phyloP scores from a whole-genome alignment of 768 basidiomycete genomes.

The Paxillus involutus region DNA sequence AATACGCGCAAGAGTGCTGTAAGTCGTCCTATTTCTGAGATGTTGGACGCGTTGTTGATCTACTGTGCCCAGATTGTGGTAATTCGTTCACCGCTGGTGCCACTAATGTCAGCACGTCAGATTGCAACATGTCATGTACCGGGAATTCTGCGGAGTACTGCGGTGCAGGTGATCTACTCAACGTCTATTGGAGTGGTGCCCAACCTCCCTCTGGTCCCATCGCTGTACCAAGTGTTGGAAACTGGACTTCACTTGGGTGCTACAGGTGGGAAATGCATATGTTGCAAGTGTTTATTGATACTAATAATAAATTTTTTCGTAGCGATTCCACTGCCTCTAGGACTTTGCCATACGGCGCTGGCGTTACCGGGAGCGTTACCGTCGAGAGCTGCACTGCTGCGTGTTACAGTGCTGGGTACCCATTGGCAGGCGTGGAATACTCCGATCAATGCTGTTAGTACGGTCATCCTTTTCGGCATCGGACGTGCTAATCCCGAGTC shows the following conservation, averaged over 20 bases:
- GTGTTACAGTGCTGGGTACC: conserved; percentile 42
- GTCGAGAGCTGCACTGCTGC: conserved; percentile 50
- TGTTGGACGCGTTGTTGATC: not conserved
- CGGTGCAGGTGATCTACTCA: conserved; percentile 58
- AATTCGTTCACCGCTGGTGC: conserved; percentile 49
- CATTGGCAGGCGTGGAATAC: conserved; percentile 46
- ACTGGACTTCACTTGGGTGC: conserved; percentile 75
- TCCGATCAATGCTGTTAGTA: conserved; percentile 50
- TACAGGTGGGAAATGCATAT: conserved; percentile 48
- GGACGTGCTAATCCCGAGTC: conserved; percentile 43
- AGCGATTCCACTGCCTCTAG: conserved; percentile 37
- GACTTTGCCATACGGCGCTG: conserved; percentile 29
- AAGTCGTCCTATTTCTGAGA: conserved; percentile 20
- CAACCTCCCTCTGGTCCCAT: conserved; percentile 54
- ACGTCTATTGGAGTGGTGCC: conserved; percentile 63
- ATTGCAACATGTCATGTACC: conserved; percentile 63
- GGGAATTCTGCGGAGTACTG: conserved; percentile 59
- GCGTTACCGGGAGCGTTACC: conserved; percentile 44
- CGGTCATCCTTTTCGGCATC: not conserved
- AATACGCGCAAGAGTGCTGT: conserved; percentile 69
- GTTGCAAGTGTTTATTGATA: not conserved
- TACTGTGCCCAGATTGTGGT: conserved; percentile 54
- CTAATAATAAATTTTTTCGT: not conserved
- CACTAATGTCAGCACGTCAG: conserved; percentile 42
- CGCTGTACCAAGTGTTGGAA: conserved; percentile 53